Evolutionary conservation across 2,329 filamentous ascomycete genomes (phyloP).

Genomic region (Hypoxylon rubiginosum): DNA sequence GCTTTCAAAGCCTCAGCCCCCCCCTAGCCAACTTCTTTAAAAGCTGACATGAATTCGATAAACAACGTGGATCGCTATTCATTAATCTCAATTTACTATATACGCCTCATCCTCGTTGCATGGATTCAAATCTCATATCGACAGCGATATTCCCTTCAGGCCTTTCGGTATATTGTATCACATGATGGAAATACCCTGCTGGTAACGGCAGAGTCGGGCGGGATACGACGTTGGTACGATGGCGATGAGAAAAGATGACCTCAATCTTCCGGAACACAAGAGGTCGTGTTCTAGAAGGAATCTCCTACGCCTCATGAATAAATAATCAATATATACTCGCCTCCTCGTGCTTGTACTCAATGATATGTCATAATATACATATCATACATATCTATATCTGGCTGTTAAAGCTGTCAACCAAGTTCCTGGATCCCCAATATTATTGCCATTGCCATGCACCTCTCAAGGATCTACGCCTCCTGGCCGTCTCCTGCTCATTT

Average conservation of each 20-base stretch:
- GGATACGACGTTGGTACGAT: conserved; percentile 18
- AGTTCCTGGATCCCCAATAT: conserved; percentile 24
- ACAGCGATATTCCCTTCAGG: neutral
- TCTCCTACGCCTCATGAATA: conserved; percentile 36
- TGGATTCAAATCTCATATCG: neutral
- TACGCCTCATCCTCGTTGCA: neutral
- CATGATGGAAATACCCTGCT: conserved; percentile 34
- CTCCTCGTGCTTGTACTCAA: conserved; percentile 1
- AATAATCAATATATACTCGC: neutral
- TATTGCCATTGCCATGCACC: no score
- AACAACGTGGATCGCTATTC: neutral
- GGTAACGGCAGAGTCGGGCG: conserved; percentile 23
- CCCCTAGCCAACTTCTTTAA: conserved; percentile 15
- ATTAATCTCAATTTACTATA: neutral
- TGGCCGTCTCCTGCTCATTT: conserved; percentile 8
- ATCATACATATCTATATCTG: neutral
- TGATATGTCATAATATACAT: conserved; percentile 34
- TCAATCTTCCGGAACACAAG: conserved; percentile 10
- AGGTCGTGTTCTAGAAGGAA: conserved; percentile 36
- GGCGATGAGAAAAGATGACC: conserved; percentile 5
- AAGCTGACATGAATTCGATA: conserved; percentile 28
- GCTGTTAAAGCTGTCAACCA: conserved; percentile 35
- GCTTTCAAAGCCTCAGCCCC: conserved; percentile 12
- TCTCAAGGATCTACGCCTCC: conserved; percentile 34
- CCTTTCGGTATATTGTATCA: conserved; percentile 21